Evolutionary conservation across 2,329 filamentous ascomycete species (phyloP).

Genomic region (Metarhizium humberi): DNA sequence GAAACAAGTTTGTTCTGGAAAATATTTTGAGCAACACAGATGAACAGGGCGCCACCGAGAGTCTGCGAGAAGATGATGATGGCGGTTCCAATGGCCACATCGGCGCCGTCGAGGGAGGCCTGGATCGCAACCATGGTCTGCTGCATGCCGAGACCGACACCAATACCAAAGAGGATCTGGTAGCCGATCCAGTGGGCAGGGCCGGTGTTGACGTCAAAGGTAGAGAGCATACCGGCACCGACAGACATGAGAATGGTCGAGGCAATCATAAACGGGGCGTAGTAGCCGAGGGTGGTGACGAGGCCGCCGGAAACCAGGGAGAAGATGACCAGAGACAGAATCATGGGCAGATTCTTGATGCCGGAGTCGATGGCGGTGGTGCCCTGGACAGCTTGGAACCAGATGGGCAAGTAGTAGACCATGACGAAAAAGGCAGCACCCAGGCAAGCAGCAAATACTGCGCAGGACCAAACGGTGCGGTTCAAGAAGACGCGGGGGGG

Average conservation of each 20-base stretch:
- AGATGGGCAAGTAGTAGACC: conserved; percentile 18
- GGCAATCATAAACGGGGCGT: conserved; percentile 28
- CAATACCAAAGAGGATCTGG: conserved; percentile 30
- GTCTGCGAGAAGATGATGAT: conserved; percentile 35
- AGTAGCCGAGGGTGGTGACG: conserved; percentile 27
- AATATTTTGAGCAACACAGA: conserved; percentile 40
- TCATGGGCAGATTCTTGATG: conserved; percentile 16
- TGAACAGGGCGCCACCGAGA: conserved; percentile 36
- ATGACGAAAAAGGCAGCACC: conserved; percentile 10
- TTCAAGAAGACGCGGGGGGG: conserved; percentile 6
- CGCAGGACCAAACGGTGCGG: conserved; percentile 16
- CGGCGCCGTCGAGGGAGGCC: conserved; percentile 28
- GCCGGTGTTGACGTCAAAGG: conserved; percentile 14
- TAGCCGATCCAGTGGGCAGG: conserved; percentile 18
- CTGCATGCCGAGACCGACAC: conserved; percentile 33
- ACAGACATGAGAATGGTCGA: conserved; percentile 21
- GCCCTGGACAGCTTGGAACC: conserved; percentile 38
- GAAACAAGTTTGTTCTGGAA: conserved; percentile 34
- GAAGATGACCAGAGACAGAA: conserved; percentile 17
- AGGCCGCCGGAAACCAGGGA: conserved; percentile 17
- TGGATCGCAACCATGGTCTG: conserved; percentile 35
- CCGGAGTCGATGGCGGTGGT: conserved; percentile 17
- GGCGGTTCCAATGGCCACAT: conserved; percentile 36
- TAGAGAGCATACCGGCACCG: conserved; percentile 33
- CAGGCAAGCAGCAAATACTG: conserved; percentile 15